phyloP scores from a whole-genome alignment of 495 filamentous ascomycete species.

The Penicillium atrosanguineum region DNA sequence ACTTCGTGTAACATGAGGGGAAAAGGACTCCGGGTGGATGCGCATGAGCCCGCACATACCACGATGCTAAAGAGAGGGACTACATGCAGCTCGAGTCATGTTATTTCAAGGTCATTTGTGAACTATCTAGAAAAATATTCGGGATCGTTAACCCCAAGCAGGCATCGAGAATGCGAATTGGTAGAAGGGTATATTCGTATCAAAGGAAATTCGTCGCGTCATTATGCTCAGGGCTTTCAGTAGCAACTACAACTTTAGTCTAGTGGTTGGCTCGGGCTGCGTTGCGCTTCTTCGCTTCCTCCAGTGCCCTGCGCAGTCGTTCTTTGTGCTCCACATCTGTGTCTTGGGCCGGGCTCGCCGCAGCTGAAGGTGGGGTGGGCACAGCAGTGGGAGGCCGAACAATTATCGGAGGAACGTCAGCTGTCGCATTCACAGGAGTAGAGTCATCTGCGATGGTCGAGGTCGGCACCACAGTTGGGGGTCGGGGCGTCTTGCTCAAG shows the following conservation, averaged over 20 bases:
- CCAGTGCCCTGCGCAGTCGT: conserved; percentile 45
- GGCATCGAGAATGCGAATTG: not conserved
- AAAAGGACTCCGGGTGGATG: conserved; percentile 17
- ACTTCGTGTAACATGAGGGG: conserved; percentile 12
- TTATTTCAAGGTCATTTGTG: not conserved
- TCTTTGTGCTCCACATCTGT: conserved; percentile 42
- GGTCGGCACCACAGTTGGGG: conserved; percentile 12
- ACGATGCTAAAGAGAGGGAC: not conserved
- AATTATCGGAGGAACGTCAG: conserved; percentile 18
- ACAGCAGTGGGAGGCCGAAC: conserved; percentile 17
- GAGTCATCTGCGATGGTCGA: conserved; percentile 1
- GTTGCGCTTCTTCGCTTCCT: conserved; percentile 51
- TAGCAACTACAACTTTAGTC: not conserved
- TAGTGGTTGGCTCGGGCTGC: conserved; percentile 31
- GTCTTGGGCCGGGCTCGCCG: conserved; percentile 7
- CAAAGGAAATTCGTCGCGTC: conserved; percentile 24
- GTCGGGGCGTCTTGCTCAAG: conserved; percentile 30
- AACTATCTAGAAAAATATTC: not conserved
- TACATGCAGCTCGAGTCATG: not conserved
- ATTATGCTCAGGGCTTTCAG: conserved; percentile 1
- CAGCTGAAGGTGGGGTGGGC: conserved; percentile 3
- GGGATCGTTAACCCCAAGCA: not conserved
- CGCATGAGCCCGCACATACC: not conserved
- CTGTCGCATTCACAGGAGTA: conserved; percentile 8
- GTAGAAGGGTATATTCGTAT: conserved; percentile 11